A percentile compares a stretch with the other conserved stretches of the same genome.
These are phyloP conservation scores for Fraxinus sp. DNA, from an alignment of 305 asterid species.

Conservation along the genomic window DNA sequence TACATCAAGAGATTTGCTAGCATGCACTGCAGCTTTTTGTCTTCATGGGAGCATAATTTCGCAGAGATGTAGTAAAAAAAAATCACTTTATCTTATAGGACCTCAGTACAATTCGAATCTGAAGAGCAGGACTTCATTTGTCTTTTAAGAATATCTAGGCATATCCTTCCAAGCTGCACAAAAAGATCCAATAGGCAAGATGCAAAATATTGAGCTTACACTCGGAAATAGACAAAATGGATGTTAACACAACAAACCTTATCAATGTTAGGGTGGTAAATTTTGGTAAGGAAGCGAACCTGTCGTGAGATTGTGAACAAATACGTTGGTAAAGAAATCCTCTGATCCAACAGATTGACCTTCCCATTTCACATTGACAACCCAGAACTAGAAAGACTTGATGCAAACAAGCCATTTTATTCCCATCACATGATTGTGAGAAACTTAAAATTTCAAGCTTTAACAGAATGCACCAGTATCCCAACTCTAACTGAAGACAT, in stretches of 20 bases:
- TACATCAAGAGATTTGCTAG: background rate
- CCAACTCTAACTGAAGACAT: background rate
- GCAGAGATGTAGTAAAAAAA: background rate
- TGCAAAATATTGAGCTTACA: background rate
- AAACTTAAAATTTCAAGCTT: background rate
- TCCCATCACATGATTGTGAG: background rate
- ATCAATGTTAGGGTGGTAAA: constrained; percentile 96
- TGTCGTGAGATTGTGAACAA: constrained; percentile 33
- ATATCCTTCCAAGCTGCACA: constrained; percentile 88
- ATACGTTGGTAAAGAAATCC: constrained; percentile 21
- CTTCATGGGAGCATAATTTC: constrained; percentile 5
- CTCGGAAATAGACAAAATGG: background rate
- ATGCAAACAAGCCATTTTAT: background rate
- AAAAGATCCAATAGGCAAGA: constrained; percentile 17
- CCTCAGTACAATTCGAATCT: constrained; percentile 94
- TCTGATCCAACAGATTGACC: constrained; percentile 22
- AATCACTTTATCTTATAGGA: constrained; percentile 28
- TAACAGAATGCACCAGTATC: background rate
- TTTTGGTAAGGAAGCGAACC: constrained; percentile 97
- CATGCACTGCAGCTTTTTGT: constrained; percentile 4
- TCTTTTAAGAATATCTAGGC: constrained; percentile 95
- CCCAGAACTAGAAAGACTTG: background rate
- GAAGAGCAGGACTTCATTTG: constrained; percentile 98
- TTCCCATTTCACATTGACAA: constrained; percentile 13
- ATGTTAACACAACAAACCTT: constrained; percentile 51